These are phyloP conservation scores for Sphaerulina vaccinii DNA, from an alignment of 2,329 filamentous ascomycete species.

Conservation along the genomic window DNA sequence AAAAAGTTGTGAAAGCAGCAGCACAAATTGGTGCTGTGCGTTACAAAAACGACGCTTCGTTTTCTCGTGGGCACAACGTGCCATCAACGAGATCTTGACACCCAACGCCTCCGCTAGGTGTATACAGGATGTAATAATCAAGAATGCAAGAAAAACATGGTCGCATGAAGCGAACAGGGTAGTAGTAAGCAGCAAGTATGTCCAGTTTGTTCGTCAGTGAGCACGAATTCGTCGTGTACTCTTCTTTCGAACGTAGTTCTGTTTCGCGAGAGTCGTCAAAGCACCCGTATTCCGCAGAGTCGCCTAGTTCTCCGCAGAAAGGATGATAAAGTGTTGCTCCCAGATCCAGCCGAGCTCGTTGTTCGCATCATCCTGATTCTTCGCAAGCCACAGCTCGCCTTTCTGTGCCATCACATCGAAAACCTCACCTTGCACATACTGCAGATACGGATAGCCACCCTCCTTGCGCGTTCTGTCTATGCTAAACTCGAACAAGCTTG, in stretches of 20 bases:
- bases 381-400: conserved; percentile 94
- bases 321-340: conserved; percentile 82
- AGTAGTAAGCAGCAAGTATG: not conserved
- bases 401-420: conserved; percentile 82
- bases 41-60: conserved; percentile 13
- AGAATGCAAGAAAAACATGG: conserved; percentile 3
- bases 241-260: not conserved
- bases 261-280: not conserved
- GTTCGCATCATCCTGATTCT: conserved; percentile 86
- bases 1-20: not conserved
- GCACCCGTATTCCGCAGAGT: not conserved
- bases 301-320: conserved; percentile 24
- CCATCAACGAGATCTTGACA: conserved; percentile 2
- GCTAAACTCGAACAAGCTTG: conserved; percentile 94
- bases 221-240: not conserved
- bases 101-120: conserved; percentile 7
- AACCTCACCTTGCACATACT: conserved; percentile 86
- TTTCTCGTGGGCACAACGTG: conserved; percentile 3
- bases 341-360: conserved; percentile 93
- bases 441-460: conserved; percentile 92
- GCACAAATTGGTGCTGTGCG: not conserved
- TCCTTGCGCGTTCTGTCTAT: conserved; percentile 90
- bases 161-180: conserved; percentile 1
- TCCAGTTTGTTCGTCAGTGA: not conserved
- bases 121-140: conserved; percentile 5